Conservation (phyloP, 192 early-diverging fungal genomes). For the Coemansia sp. region DNA sequence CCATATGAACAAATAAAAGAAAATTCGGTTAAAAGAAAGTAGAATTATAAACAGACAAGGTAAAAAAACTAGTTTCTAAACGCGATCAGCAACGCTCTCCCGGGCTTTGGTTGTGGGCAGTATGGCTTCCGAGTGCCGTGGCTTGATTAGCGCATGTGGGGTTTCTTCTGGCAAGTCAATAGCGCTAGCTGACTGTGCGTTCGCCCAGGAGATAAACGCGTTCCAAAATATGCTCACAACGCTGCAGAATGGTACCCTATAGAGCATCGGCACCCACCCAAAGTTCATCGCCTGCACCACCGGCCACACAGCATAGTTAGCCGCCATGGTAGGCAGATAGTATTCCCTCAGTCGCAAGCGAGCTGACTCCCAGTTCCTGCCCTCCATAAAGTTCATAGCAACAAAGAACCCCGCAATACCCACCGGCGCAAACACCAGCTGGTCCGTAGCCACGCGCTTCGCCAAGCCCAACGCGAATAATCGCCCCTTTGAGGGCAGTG, state of each 20-base stretch:
- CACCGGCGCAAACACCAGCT: slow-evolving; percentile 65
- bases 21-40: background rate
- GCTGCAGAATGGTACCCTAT: slow-evolving; percentile 70
- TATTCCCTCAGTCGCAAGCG: slow-evolving; percentile 59
- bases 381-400: slow-evolving; percentile 64
- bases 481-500: slow-evolving; percentile 28
- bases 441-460: slow-evolving; percentile 62
- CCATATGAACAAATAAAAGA: background rate
- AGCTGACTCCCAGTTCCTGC: slow-evolving; percentile 49
- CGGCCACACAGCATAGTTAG: slow-evolving; percentile 76
- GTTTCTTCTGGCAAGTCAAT: slow-evolving; percentile 36
- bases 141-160: slow-evolving; percentile 22
- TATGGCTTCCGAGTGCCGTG: slow-evolving; percentile 6
- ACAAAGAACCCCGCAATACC: slow-evolving; percentile 66
- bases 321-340: slow-evolving; percentile 59
- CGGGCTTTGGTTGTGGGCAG: background rate
- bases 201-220: slow-evolving; percentile 67
- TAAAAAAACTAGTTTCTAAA: background rate
- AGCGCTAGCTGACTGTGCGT: slow-evolving; percentile 27
- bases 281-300: slow-evolving; percentile 72
- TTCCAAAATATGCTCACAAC: slow-evolving; percentile 75
- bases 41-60: background rate
- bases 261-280: slow-evolving; percentile 63
- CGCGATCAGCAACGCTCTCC: background rate
- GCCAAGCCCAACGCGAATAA: slow-evolving; percentile 22